phyloP scores from a whole-genome alignment of 202 grass and related monocot genomes.

The Eragrostis tef region DNA sequence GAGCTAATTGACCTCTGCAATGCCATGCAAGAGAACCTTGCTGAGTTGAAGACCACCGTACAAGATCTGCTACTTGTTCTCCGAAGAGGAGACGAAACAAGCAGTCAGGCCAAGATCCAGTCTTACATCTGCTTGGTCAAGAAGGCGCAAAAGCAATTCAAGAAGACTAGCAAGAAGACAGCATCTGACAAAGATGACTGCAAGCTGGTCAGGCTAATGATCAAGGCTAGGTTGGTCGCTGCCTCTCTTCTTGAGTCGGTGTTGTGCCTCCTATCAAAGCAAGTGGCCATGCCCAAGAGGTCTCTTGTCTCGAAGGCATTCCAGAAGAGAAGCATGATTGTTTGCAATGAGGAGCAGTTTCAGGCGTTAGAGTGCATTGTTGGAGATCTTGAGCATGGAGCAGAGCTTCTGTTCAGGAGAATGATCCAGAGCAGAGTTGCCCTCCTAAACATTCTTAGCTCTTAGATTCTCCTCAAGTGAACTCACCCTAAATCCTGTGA shows the following conservation, averaged over 20 bases:
- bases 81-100: conserved; percentile 39
- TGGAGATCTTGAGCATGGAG: conserved; percentile 54
- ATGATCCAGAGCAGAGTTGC: conserved; percentile 65
- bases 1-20: conserved; percentile 58
- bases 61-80: conserved; percentile 48
- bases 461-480: conserved; percentile 39
- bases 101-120: conserved; percentile 36
- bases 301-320: conserved; percentile 56
- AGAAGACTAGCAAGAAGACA: conserved; percentile 50
- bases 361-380: conserved; percentile 44
- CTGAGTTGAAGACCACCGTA: conserved; percentile 38
- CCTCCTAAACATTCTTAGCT: conserved; percentile 64
- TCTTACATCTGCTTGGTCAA: conserved; percentile 43
- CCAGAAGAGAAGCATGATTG: conserved; percentile 42
- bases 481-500: conserved; percentile 30
- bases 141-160: conserved; percentile 54
- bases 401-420: conserved; percentile 57
- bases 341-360: conserved; percentile 54
- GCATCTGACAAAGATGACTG: conserved; percentile 39
- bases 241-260: conserved; percentile 47
- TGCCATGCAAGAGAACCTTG: conserved; percentile 48
- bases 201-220: conserved; percentile 44
- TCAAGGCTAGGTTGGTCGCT: conserved; percentile 44
- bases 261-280: conserved; percentile 31
- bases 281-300: conserved; percentile 48